Conservation (phyloP, 129 eudicot species). For the Daucus carota region DNA sequence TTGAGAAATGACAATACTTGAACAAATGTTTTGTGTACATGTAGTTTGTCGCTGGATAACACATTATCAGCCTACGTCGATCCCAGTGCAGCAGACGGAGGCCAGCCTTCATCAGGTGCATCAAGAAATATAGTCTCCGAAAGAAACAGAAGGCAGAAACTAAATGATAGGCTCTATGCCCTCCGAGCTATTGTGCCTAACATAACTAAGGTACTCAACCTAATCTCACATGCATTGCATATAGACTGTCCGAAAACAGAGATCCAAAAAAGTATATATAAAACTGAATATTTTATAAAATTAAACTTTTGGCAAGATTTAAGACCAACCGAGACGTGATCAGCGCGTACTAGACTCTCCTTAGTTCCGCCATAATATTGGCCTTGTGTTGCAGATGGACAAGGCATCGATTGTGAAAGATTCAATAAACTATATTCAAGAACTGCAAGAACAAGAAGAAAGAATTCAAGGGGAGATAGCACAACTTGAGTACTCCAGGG, state of each 20-base stretch:
- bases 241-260: no score
- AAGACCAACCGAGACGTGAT: no score
- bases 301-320: no score
- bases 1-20: not conserved
- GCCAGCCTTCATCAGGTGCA: slow-evolving; percentile 37
- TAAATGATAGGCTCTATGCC: slow-evolving; percentile 75
- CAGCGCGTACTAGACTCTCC: no score
- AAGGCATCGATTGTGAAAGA: slow-evolving; percentile 84
- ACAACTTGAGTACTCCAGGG: slow-evolving; percentile 42
- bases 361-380: not conserved
- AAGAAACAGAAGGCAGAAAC: slow-evolving; percentile 52
- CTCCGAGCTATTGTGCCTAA: slow-evolving; percentile 88
- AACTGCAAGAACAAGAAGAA: slow-evolving; percentile 55
- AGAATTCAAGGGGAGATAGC: slow-evolving; percentile 43
- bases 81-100: slow-evolving; percentile 85
- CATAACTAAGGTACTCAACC: slow-evolving; percentile 53
- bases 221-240: no score
- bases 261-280: no score
- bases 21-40: not conserved
- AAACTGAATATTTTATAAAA: no score
- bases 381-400: slow-evolving; percentile 46
- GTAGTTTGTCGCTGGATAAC: slow-evolving; percentile 47
- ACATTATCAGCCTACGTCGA: slow-evolving; percentile 51
- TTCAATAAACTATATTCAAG: slow-evolving; percentile 61
- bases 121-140: slow-evolving; percentile 77